Base-by-base conservation (phyloP, 352 stramenopile species). In the Globisporangium middletonii region DNA sequence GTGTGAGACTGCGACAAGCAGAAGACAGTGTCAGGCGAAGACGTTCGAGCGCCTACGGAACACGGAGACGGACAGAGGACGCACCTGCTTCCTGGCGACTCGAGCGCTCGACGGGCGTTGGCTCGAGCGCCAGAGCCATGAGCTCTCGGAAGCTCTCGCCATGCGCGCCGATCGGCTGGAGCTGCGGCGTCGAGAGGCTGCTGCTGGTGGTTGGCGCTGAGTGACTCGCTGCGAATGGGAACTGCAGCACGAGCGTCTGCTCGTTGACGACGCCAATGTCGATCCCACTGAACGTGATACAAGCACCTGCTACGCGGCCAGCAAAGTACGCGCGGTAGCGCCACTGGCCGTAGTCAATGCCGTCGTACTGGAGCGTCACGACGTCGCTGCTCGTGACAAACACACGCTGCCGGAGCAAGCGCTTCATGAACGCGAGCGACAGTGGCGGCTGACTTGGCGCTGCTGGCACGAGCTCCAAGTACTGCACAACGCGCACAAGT, bases 261-360 rank as follows among this genome's bases (percentile, higher is more conserved):
- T 84, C 73, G 15, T 63, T 74, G 30, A 90, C 74, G 26, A 89
- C 67, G 23, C 76, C 76, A 18, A 66, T 67, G 28, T 74, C 62
- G 26, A 72, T 23, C 19, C 19, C 26, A 4, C 13, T 12, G 9
- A 7, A 4, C 45, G 7, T 33, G 3, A 1, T 0, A 15, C 13
- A 45, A 26, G 30, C 33, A 26, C 5, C 44, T 1, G 33, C 46
- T 35, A 13, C 60, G 8, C 59, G 57, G 37, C 67, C 67, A 50
- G 63, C 62, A 35, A 72, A 90, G 55, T 77, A 87, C 1, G 69
- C 75, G 12, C 62, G 52, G 55, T 79, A 90, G 0, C 38, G 64
- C 83, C 80, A 92, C 4, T 55, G 26, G 0, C 83, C 83, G 58
- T 92, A 92, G 43, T 78, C 52, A 8, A 90, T 35, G 26, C 73